Evolutionary conservation across 129 eudicot genomes (phyloP).

Genomic region (Centaurea solstitialis): DNA sequence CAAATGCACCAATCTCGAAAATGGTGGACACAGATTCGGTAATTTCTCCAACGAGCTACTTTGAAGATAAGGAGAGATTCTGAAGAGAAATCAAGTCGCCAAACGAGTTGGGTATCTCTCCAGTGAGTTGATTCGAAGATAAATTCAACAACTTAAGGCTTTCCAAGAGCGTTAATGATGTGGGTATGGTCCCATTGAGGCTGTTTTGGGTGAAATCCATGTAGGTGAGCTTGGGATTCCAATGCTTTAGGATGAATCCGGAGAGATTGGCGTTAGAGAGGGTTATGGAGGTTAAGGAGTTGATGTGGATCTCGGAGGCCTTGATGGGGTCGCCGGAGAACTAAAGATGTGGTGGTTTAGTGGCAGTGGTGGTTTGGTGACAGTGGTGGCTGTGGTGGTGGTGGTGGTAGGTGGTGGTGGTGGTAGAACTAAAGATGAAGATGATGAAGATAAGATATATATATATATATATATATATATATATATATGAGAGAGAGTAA

Average conservation of each 20-base stretch:
- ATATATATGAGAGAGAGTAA: too few species aligned
- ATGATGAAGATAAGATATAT: too few species aligned
- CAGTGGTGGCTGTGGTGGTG: too few species aligned
- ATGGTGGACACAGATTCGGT: slow-evolving; percentile 50
- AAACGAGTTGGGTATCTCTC: slow-evolving; percentile 55
- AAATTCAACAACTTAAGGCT: slow-evolving; percentile 44
- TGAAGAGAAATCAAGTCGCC: slow-evolving; percentile 55
- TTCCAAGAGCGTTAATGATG: slow-evolving; percentile 53
- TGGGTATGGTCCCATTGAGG: slow-evolving; percentile 64
- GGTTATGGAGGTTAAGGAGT: slow-evolving; percentile 41
- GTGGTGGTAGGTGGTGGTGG: too few species aligned
- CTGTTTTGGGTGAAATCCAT: slow-evolving; percentile 62
- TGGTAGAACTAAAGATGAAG: too few species aligned
- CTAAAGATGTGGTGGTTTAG: too few species aligned
- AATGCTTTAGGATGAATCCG: slow-evolving; percentile 59
- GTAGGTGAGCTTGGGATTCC: slow-evolving; percentile 59
- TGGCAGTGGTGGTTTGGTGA: too few species aligned
- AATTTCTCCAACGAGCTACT: slow-evolving; percentile 55
- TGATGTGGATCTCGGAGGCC: too few species aligned
- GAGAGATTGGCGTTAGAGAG: slow-evolving; percentile 52
- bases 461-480: too few species aligned
- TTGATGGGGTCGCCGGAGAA: too few species aligned
- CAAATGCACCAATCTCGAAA: slow-evolving; percentile 51
- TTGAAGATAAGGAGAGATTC: slow-evolving; percentile 60
- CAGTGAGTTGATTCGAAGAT: slow-evolving; percentile 59